phyloP scores from a whole-genome alignment of 768 basidiomycete genomes.

The Galerina marginata region DNA sequence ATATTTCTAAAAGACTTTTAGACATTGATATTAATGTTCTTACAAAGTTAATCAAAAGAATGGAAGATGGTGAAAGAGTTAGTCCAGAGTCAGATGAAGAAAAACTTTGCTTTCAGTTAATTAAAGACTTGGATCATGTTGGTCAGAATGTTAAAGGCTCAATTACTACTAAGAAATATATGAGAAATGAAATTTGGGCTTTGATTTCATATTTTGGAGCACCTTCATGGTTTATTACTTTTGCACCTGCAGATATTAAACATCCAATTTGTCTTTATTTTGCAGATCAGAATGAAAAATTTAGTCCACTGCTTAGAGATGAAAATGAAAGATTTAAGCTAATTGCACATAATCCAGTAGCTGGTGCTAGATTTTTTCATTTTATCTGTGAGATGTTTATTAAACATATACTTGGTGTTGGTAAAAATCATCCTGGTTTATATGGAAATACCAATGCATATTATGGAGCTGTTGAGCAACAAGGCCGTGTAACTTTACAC shows the following conservation, averaged over 20 bases:
- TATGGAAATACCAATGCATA: slow-evolving; percentile 30
- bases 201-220: slow-evolving; percentile 27
- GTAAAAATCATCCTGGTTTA: slow-evolving; percentile 18
- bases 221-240: slow-evolving; percentile 36
- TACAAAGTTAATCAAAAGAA: slow-evolving; percentile 18
- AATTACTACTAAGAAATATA: slow-evolving; percentile 28
- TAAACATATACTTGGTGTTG: slow-evolving; percentile 25
- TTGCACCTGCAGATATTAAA: slow-evolving; percentile 33
- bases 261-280: slow-evolving; percentile 32
- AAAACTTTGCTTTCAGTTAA: slow-evolving; percentile 25
- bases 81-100: slow-evolving; percentile 24
- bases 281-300: slow-evolving; percentile 22
- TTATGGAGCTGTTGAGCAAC: slow-evolving; percentile 32
- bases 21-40: slow-evolving; percentile 28
- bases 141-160: slow-evolving; percentile 25
- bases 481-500: slow-evolving; percentile 37
- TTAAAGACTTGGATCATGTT: slow-evolving; percentile 32
- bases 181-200: slow-evolving; percentile 37
- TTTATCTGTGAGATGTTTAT: slow-evolving; percentile 33
- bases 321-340: slow-evolving; percentile 16
- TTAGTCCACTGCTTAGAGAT: slow-evolving; percentile 9
- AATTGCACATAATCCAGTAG: slow-evolving; percentile 33
- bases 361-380: slow-evolving; percentile 37
- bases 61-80: slow-evolving; percentile 29
- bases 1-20: slow-evolving; percentile 28